Conservation (phyloP, 2,329 filamentous ascomycete species). For the Phaeosphaeriaceae sp. region DNA sequence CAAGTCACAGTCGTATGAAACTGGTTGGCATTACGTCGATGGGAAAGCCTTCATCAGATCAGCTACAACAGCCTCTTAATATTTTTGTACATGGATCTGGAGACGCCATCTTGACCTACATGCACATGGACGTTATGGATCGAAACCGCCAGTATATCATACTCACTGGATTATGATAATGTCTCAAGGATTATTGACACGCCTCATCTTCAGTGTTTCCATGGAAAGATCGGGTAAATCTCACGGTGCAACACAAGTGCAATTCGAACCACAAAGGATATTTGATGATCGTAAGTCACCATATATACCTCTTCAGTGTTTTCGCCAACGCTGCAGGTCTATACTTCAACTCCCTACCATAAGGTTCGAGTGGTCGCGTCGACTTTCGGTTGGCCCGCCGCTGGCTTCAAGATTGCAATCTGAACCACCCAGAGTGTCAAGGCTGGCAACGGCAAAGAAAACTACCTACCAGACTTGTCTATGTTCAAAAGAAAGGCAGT, state of each 20-base stretch:
- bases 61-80: no score
- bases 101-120: no score
- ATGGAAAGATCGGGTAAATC: no score
- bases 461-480: slow-evolving; percentile 7
- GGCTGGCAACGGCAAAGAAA: background rate
- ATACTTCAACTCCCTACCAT: background rate
- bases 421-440: background rate
- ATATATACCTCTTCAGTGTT: background rate
- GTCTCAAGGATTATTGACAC: no score
- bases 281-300: background rate
- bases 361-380: background rate
- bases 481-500: background rate
- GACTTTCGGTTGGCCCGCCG: background rate
- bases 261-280: background rate
- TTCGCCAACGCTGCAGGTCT: background rate
- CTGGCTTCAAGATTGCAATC: background rate
- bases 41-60: no score
- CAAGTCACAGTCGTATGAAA: no score
- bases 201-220: no score
- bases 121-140: no score
- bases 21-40: no score
- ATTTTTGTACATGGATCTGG: no score
- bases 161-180: no score
- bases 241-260: background rate
- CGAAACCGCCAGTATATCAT: no score